Evolutionary conservation across 805 yeast species (phyloP), one percentile per base, ranked within the genome.

Genomic region (Candida verbasci): DNA sequence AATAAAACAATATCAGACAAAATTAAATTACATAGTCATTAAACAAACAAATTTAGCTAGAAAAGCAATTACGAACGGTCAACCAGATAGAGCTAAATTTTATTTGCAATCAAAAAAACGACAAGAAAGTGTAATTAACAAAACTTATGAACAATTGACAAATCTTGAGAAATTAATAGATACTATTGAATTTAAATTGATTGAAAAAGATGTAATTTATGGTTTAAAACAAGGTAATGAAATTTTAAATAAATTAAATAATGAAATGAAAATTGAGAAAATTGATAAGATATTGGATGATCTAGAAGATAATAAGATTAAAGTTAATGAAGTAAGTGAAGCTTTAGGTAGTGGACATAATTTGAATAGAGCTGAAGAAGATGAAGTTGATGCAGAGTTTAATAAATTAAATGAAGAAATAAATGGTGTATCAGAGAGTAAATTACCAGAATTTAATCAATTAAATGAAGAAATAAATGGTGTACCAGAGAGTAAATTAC

Each of bases 211-310:
- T 49, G 88, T 93, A 28, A 47, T 89, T 3, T 74, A 73, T 40
- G 96, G 97, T 0, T 64, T 93, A 21, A 71, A 80, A 47, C 80
- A 82, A 45, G 97, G 98, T 17, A 88, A 84, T 52, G 62, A 70
- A 35, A 86, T 86, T 9, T 71, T 93, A 47, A 80, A 74, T 45
- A 78, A 76, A 47, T 68, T 93, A 41, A 93, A 93, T 56, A 62
- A 65, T 32, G 96, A 91, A 49, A 76, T 89, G 76, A 78, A 76
- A 24, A 53, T 85, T 12, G 89, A 84, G 22, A 76, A 76, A 47
- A 82, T 88, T n/a, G 96, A 89, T 46, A 73, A 70, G 50, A 69
- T 91, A 3, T 62, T 91, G 74, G 96, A 89, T 55, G 89, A 86
- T 35, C 73, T 85, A 15, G 86, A 82, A 31, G 96, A 86, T 16